Percentiles rank a stretch among this genome's conserved stretches.
Evolutionary conservation across 768 basidiomycete genomes (phyloP).

Genomic region (Xerocomus potaroensis): DNA sequence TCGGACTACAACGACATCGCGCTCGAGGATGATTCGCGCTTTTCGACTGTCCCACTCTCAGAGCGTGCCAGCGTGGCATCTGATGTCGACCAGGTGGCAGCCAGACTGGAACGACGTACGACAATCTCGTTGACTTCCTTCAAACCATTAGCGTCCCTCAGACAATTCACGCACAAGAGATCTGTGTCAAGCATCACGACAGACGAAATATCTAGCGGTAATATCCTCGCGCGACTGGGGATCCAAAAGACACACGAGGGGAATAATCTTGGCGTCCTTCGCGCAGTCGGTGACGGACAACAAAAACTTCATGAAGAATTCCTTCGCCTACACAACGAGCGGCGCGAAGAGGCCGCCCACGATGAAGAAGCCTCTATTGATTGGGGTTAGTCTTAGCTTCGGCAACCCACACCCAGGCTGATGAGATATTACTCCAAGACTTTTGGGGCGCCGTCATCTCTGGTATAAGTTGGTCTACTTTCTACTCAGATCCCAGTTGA

Average conservation of each 20-base stretch:
- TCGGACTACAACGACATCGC: constrained; percentile 62
- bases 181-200: constrained; percentile 56
- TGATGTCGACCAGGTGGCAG: constrained; percentile 19
- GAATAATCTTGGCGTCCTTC: constrained; percentile 32
- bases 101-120: constrained; percentile 26
- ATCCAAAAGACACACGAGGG: constrained; percentile 42
- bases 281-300: constrained; percentile 58
- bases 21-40: constrained; percentile 43
- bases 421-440: constrained; percentile 40
- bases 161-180: constrained; percentile 50
- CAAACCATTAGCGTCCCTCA: constrained; percentile 17
- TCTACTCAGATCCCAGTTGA: constrained; percentile 4
- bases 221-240: constrained; percentile 53
- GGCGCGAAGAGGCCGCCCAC: constrained; percentile 37
- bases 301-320: constrained; percentile 77
- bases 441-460: constrained; percentile 96
- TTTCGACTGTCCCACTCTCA: constrained; percentile 48
- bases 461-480: constrained; percentile 39
- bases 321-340: constrained; percentile 57
- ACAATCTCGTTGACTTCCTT: constrained; percentile 26
- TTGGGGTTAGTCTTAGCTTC: constrained; percentile 55
- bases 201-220: constrained; percentile 38
- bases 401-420: neutral
- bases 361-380: constrained; percentile 53
- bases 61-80: constrained; percentile 34